These are phyloP conservation scores for Millerago galiae DNA, from an alignment of 805 yeast species.

Conservation along the genomic window DNA sequence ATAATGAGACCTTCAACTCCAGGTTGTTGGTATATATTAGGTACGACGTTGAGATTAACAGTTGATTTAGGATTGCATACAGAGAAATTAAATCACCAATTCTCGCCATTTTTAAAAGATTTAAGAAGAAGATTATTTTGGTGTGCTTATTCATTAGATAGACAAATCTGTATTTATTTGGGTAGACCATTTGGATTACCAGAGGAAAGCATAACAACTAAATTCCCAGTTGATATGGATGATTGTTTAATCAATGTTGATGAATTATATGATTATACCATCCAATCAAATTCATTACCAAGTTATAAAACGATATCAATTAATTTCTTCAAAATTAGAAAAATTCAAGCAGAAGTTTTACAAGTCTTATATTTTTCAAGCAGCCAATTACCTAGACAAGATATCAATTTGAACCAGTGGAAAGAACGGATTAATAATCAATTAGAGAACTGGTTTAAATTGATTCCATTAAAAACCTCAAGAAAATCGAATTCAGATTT, in stretches of 20 bases:
- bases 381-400: slow-evolving; percentile 64
- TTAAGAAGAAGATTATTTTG: slow-evolving; percentile 74
- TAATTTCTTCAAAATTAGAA: slow-evolving; percentile 62
- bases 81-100: slow-evolving; percentile 39
- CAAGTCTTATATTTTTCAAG: slow-evolving; percentile 60
- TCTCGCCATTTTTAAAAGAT: slow-evolving; percentile 56
- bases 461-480: slow-evolving; percentile 46
- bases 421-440: slow-evolving; percentile 41
- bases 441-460: slow-evolving; percentile 57
- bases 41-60: slow-evolving; percentile 71
- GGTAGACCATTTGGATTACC: slow-evolving; percentile 89
- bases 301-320: slow-evolving; percentile 65
- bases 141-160: slow-evolving; percentile 82
- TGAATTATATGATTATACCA: slow-evolving; percentile 33
- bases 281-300: slow-evolving; percentile 34
- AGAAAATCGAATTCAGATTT: slow-evolving; percentile 68
- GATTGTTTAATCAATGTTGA: slow-evolving; percentile 52
- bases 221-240: slow-evolving; percentile 68
- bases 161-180: slow-evolving; percentile 79
- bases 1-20: slow-evolving; percentile 87
- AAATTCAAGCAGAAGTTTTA: slow-evolving; percentile 73
- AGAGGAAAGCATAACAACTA: slow-evolving; percentile 66
- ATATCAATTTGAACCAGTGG: slow-evolving; percentile 54
- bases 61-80: slow-evolving; percentile 82
- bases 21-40: slow-evolving; percentile 88